Evolutionary conservation across 352 stramenopile species (phyloP).

Genomic region (Elongisporangium anandrum): DNA sequence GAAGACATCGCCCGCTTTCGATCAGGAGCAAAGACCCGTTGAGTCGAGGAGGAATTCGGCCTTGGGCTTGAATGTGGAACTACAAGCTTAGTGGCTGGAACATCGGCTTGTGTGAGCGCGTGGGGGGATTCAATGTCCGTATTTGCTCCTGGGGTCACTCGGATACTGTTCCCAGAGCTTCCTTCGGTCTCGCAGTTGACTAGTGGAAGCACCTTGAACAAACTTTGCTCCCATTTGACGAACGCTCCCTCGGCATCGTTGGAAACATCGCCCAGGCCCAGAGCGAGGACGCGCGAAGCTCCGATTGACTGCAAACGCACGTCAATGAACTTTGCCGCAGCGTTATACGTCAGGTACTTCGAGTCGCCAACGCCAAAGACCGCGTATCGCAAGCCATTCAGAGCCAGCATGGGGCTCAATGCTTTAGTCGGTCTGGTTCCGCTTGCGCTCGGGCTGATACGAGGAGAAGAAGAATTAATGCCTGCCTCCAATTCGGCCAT

Average conservation of each 20-base stretch:
- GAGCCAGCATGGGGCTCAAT: not conserved
- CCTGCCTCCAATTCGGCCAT: not conserved
- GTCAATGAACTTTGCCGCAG: conserved; percentile 91
- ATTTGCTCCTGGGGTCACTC: not conserved
- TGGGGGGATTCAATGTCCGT: not conserved
- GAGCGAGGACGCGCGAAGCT: conserved; percentile 48
- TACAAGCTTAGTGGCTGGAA: not conserved
- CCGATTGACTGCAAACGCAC: conserved; percentile 72
- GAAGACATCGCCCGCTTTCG: not conserved
- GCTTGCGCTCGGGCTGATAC: not conserved
- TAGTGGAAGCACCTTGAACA: not conserved
- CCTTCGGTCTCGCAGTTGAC: not conserved
- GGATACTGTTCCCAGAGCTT: not conserved
- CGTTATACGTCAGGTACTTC: conserved; percentile 95
- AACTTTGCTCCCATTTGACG: conserved; percentile 66
- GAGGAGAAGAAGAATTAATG: not conserved
- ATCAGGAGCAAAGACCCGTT: not conserved
- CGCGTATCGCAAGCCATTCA: conserved; percentile 73
- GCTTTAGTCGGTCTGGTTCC: not conserved
- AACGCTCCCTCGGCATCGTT: conserved; percentile 64
- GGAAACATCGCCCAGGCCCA: conserved; percentile 93
- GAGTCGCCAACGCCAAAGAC: conserved; percentile 96
- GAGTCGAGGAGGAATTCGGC: not conserved
- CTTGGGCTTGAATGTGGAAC: not conserved
- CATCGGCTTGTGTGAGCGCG: not conserved